Conservation (phyloP, 2,329 filamentous ascomycete genomes). For the Colletotrichum sp. region DNA sequence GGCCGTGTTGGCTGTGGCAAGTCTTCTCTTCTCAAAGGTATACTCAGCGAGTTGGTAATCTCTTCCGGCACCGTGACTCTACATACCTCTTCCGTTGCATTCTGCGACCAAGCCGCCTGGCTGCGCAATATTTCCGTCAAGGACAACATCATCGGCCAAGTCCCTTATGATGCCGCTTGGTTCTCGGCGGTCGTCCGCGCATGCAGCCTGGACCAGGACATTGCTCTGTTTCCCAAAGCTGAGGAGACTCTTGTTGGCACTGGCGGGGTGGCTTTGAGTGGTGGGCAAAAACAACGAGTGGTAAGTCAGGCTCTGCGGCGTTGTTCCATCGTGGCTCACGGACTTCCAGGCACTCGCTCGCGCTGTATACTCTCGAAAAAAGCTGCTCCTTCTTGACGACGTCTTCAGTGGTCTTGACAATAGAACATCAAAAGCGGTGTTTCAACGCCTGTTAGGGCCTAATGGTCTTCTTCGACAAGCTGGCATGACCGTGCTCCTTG, state of each 20-base stretch:
- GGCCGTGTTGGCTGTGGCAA: conserved; percentile 51
- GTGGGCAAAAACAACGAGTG: conserved; percentile 48
- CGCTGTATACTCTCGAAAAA: conserved; percentile 45
- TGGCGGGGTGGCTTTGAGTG: conserved; percentile 46
- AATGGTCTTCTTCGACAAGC: conserved; percentile 44
- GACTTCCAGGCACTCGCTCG: conserved; percentile 44
- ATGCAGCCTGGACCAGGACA: conserved; percentile 39
- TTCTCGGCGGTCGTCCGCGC: conserved; percentile 32
- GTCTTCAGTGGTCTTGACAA: conserved; percentile 49
- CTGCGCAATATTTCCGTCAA: conserved; percentile 44
- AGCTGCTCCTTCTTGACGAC: conserved; percentile 51
- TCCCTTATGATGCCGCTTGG: conserved; percentile 30
- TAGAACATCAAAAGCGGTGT: conserved; percentile 45
- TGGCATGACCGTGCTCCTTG: conserved; percentile 45
- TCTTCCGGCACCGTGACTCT: conserved; percentile 10
- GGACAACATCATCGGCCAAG: conserved; percentile 41
- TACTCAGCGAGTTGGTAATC: conserved; percentile 41
- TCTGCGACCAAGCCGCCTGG: conserved; percentile 50
- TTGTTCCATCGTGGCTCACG: not conserved
- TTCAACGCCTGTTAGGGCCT: conserved; percentile 43
- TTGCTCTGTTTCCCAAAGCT: conserved; percentile 32
- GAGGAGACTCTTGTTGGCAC: conserved; percentile 43
- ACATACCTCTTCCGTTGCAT: conserved; percentile 34
- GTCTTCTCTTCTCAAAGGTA: conserved; percentile 39
- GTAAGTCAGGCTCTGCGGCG: conserved; percentile 27